These are phyloP conservation scores for Moelleriella libera DNA, from an alignment of 2,329 filamentous ascomycete species.

Conservation along the genomic window DNA sequence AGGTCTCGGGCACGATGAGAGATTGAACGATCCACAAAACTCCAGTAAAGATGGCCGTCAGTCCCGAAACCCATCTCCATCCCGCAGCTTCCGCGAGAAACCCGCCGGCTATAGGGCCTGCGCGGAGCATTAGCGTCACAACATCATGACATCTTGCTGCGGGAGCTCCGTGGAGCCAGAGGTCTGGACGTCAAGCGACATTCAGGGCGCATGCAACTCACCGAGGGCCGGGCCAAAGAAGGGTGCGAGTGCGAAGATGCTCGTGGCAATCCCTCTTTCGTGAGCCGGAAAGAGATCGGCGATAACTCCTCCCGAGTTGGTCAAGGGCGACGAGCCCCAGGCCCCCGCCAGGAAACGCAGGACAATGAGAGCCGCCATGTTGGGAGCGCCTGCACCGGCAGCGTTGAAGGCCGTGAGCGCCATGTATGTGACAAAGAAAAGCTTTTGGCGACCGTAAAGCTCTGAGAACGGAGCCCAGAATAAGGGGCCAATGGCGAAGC, in stretches of 20 bases:
- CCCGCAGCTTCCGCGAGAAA: constrained; percentile 45
- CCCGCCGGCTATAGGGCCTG: constrained; percentile 47
- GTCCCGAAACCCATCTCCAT: constrained; percentile 51
- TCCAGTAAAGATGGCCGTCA: constrained; percentile 48
- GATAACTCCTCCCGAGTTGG: constrained; percentile 48
- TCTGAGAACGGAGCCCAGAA: constrained; percentile 55
- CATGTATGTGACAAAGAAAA: constrained; percentile 45
- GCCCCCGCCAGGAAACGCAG: constrained; percentile 54
- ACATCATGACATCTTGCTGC: too few relatives aligned
- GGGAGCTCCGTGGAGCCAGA: too few relatives aligned
- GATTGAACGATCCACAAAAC: constrained; percentile 38
- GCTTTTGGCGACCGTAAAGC: constrained; percentile 43
- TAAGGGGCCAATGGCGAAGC: constrained; percentile 46
- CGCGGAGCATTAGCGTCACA: not conserved
- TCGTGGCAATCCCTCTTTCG: constrained; percentile 42
- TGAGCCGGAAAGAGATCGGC: constrained; percentile 46
- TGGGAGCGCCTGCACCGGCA: constrained; percentile 40
- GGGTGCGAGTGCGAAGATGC: constrained; percentile 46
- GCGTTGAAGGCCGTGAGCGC: constrained; percentile 48
- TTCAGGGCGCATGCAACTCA: constrained; percentile 6
- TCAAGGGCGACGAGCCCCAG: constrained; percentile 48
- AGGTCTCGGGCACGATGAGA: constrained; percentile 44
- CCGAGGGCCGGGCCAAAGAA: constrained; percentile 47
- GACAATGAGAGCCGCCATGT: constrained; percentile 46
- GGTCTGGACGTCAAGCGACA: not conserved